Evolutionary conservation across 2,329 filamentous ascomycete species (phyloP), one percentile per base, ranked within the genome.

Genomic region (Metarhizium brunneum): DNA sequence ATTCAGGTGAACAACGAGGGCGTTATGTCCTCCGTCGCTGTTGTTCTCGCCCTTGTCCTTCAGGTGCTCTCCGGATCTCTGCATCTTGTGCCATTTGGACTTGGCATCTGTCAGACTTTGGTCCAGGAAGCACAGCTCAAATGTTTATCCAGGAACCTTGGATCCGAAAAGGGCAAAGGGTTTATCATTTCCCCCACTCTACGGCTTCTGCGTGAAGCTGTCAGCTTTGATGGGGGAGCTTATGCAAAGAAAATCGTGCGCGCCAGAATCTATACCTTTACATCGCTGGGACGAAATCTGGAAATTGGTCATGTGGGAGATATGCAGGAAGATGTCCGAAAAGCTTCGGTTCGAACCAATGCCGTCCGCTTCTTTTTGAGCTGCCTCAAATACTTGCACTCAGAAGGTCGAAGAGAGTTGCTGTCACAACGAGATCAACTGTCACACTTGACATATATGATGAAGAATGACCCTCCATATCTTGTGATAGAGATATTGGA

Each of bases 141-240:
- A 62, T 80, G 95, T 3, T 73, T 97, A 29, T 85, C 89, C 36
- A 85, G 86, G 57, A 90, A 90, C 57, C 73, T 97, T 18, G 86
- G 88, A 3, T 84, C 89, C 0, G 86, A 88, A 29, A 92, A 90
- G 69, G 80, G 84, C 50, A 96, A 95, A 66, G 90, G 91, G 43
- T 90, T 89, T 69, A 76, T 97, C 57, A 92, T 96, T 58, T 94
- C 90, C 2, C 92, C 94, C 1, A 92, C 88, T 29, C 74, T 99
- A 57, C 85, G 92, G 56, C 74, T 99, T 53, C 79, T 99, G 57
- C 88, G 86, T 53, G 92, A 99, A 71, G 80, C 92, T n/a, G 83
- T 90, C 16, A 84, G 79, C 54, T 87, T 96, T 60, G 92, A 97
- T 69, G 91, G 91, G 16, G 95, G 94, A 14, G 82, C 84, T 47